Evolutionary conservation across 148 eudicot genomes (phyloP).

Genomic region (Oxyria digyna): DNA sequence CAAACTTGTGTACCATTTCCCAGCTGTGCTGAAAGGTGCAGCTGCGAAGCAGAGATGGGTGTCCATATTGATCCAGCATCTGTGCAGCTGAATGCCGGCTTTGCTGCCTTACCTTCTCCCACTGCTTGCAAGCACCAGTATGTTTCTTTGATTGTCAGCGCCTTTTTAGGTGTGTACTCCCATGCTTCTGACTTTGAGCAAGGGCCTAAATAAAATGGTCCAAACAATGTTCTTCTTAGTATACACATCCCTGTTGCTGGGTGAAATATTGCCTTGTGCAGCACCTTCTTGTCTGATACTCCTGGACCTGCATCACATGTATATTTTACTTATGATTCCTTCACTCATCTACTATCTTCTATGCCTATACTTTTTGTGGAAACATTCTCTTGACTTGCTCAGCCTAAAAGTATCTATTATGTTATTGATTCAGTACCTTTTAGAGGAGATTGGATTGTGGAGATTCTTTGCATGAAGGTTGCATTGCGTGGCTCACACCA

Average conservation of each 20-base stretch:
- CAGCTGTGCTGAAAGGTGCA: slow-evolving; percentile 48
- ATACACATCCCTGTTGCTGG: slow-evolving; percentile 68
- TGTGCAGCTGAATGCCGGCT: slow-evolving; percentile 14
- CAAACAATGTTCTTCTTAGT: slow-evolving; percentile 17
- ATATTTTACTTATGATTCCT: too few relatives aligned
- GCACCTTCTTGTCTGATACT: slow-evolving; percentile 10
- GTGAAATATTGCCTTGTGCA: slow-evolving; percentile 48
- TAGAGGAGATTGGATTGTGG: background rate
- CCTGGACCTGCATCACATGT: slow-evolving; percentile 49
- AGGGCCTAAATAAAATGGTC: slow-evolving; percentile 32
- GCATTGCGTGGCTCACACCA: slow-evolving; percentile 58
- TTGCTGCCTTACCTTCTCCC: slow-evolving; percentile 19
- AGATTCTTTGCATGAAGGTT: slow-evolving; percentile 56
- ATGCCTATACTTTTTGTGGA: too few relatives aligned
- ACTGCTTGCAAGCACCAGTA: slow-evolving; percentile 44
- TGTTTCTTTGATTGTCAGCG: slow-evolving; percentile 18
- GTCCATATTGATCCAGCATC: slow-evolving; percentile 39
- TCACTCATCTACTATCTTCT: too few relatives aligned
- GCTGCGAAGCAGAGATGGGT: slow-evolving; percentile 50
- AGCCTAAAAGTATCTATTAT: too few relatives aligned
- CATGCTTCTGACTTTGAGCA: slow-evolving; percentile 47
- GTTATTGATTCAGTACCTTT: too few relatives aligned
- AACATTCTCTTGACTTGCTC: too few relatives aligned
- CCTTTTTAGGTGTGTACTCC: slow-evolving; percentile 20
- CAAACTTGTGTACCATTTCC: slow-evolving; percentile 18